phyloP scores from a whole-genome alignment of 2,329 filamentous ascomycete genomes.

The Neurospora crassa region DNA sequence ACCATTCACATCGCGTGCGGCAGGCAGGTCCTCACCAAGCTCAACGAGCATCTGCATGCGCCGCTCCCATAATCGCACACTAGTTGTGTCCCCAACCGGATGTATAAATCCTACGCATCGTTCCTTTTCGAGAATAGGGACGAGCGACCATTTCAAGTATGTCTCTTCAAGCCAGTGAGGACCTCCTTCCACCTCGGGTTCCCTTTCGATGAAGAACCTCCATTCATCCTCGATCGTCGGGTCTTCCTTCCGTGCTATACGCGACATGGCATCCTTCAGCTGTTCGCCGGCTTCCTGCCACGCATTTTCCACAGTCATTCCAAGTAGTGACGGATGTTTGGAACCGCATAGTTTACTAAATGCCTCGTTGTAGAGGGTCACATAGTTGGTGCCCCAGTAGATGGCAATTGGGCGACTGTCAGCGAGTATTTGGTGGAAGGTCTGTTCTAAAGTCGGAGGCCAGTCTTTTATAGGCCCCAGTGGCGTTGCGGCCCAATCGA shows the following conservation, averaged over 20 bases:
- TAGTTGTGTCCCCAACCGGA: constrained; percentile 36
- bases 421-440: constrained; percentile 29
- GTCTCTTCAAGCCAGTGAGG: constrained; percentile 32
- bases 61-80: constrained; percentile 36
- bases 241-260: constrained; percentile 23
- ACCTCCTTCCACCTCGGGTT: constrained; percentile 21
- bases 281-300: constrained; percentile 43
- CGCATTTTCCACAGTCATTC: constrained; percentile 46
- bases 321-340: constrained; percentile 55
- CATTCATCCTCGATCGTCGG: constrained; percentile 33
- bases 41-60: constrained; percentile 39
- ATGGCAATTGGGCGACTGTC: constrained; percentile 41
- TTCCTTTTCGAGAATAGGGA: constrained; percentile 34
- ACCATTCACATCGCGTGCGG: constrained; percentile 33
- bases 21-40: constrained; percentile 35
- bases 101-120: constrained; percentile 37
- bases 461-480: constrained; percentile 34
- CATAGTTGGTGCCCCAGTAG: constrained; percentile 52
- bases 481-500: constrained; percentile 36
- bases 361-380: constrained; percentile 64
- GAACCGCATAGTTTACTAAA: constrained; percentile 53
- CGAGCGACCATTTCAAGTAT: constrained; percentile 38
- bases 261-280: constrained; percentile 30
- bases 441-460: constrained; percentile 33
- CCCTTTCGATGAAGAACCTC: constrained; percentile 34